Evolutionary conservation across 139 green algal species (phyloP).

Genomic region (Picochlorum sp.): DNA sequence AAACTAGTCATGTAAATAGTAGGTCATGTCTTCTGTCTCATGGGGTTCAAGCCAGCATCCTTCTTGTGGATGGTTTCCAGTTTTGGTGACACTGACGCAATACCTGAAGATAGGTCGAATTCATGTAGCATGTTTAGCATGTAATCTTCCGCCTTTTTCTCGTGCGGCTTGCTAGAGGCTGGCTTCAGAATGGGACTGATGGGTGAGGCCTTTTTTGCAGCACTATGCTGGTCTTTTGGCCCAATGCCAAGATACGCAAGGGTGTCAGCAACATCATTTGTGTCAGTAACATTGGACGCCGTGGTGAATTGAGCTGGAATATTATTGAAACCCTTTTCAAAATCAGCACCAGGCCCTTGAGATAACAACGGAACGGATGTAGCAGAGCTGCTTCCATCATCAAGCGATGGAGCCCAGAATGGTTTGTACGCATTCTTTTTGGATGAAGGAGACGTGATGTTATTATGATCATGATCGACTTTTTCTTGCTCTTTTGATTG

Average conservation of each 20-base stretch:
- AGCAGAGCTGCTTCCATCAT: neutral
- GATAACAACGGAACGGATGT: neutral
- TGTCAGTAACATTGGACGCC: neutral
- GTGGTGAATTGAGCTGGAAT: slow-evolving; percentile 9
- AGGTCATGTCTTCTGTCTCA: too few relatives aligned
- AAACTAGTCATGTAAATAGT: too few relatives aligned
- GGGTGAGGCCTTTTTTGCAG: too few relatives aligned
- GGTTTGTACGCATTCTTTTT: slow-evolving; percentile 2
- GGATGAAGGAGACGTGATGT: neutral
- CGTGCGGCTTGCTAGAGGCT: neutral
- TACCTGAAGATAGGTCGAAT: neutral
- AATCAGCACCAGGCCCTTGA: neutral
- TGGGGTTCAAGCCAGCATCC: too few relatives aligned
- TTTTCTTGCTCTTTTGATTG: neutral
- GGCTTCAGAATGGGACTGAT: too few relatives aligned
- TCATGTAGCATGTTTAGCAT: neutral
- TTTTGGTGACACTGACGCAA: neutral
- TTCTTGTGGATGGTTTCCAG: neutral
- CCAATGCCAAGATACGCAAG: neutral
- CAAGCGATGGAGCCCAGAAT: slow-evolving; percentile 4
- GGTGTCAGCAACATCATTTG: neutral
- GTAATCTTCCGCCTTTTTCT: slow-evolving; percentile 1
- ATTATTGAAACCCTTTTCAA: slow-evolving; percentile 4
- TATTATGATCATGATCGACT: neutral
- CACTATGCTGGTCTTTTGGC: too few relatives aligned